phyloP scores from a whole-genome alignment of 2,329 filamentous ascomycete species.

The Gyromitra esculenta region DNA sequence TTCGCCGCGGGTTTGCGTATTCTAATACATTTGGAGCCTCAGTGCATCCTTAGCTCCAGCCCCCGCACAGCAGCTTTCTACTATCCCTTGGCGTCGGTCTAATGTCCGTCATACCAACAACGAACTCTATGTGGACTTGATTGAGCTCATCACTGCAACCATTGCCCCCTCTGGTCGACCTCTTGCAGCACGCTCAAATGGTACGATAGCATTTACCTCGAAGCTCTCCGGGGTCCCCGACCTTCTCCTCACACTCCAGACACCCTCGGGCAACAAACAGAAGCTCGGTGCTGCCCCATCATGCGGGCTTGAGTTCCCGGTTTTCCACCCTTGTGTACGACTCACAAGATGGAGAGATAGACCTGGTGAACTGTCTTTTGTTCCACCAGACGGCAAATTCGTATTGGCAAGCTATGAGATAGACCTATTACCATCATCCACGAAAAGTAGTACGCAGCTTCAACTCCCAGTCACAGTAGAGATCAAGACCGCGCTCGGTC shows the following conservation, averaged over 20 bases:
- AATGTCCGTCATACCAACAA: slow-evolving; percentile 97
- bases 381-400: slow-evolving; percentile 93
- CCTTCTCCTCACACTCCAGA: slow-evolving; percentile 80
- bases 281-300: slow-evolving; percentile 67
- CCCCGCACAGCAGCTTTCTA: slow-evolving; percentile 59
- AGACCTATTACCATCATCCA: slow-evolving; percentile 79
- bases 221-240: slow-evolving; percentile 96
- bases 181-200: slow-evolving; percentile 85
- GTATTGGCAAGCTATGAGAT: slow-evolving; percentile 94
- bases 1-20: not conserved
- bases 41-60: slow-evolving; percentile 59
- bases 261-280: slow-evolving; percentile 72
- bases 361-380: slow-evolving; percentile 91
- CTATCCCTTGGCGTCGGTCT: slow-evolving; percentile 86
- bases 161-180: slow-evolving; percentile 89
- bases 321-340: slow-evolving; percentile 95
- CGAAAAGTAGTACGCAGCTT: slow-evolving; percentile 68
- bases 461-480: slow-evolving; percentile 85
- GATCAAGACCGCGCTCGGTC: slow-evolving; percentile 80
- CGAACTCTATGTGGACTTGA: slow-evolving; percentile 94
- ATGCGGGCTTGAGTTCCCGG: slow-evolving; percentile 81
- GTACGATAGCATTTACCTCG: slow-evolving; percentile 91
- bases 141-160: slow-evolving; percentile 87
- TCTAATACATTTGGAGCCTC: not conserved
- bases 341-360: slow-evolving; percentile 88